Conservation (phyloP, 306 rosid species). For the Castanea mollissima region DNA sequence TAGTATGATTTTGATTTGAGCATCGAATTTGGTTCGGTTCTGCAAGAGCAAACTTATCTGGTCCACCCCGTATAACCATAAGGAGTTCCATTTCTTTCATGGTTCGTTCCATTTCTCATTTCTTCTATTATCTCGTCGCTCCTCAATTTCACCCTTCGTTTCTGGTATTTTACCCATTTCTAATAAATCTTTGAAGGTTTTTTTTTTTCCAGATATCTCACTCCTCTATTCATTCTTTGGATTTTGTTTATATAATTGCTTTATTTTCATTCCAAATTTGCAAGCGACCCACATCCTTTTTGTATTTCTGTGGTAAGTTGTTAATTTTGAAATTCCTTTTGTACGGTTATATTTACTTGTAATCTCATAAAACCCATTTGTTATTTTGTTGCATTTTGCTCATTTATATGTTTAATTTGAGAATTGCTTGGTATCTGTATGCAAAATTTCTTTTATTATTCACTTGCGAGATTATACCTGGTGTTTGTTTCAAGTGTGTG, state of each 20-base stretch:
- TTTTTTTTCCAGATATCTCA: conserved; percentile 7
- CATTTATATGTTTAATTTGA: not conserved
- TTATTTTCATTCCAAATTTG: not conserved
- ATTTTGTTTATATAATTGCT: not conserved
- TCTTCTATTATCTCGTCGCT: not conserved
- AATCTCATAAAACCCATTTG: not conserved
- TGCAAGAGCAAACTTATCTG: conserved; percentile 6
- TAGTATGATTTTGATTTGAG: not conserved
- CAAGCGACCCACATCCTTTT: not conserved
- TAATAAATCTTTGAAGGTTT: not conserved
- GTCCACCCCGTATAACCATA: conserved; percentile 1
- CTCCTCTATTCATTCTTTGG: conserved; percentile 5
- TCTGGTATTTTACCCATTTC: not conserved
- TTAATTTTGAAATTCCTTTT: not conserved
- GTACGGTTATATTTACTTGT: not conserved
- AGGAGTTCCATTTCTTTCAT: conserved; percentile 21
- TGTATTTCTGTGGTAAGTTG: not conserved
- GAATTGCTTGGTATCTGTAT: not conserved
- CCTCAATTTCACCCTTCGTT: not conserved
- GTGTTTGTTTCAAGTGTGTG: not conserved
- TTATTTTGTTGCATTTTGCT: conserved; percentile 5
- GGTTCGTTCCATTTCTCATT: conserved; percentile 34
- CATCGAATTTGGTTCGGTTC: conserved; percentile 3
- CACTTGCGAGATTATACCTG: not conserved
- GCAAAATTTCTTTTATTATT: not conserved